Evolutionary conservation across 345 rosid species (phyloP), one percentile per base, ranked within the genome.

Genomic region (Citrus hindsii): DNA sequence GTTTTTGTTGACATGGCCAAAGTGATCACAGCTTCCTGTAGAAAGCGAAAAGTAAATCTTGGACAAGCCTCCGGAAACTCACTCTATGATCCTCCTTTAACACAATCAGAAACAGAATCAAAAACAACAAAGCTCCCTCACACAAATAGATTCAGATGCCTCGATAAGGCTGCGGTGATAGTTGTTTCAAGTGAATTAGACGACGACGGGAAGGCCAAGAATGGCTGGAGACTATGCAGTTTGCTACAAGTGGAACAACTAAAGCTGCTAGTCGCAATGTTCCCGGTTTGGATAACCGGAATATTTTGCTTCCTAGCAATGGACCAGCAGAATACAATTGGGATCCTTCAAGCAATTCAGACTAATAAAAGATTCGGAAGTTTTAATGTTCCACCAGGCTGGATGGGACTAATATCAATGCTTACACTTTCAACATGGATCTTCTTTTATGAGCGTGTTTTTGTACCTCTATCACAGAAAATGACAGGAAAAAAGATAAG

Each of bases 371-470:
- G 9, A 0, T 2, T 89, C 2, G 84, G 82, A 25, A 18, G 74
- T 30, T 89, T 92, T 78, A 38, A 77, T 27, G 27, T 92, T 42
- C 98, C 97, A 3, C 92, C 94, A 22, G 89, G 87, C 28, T 92
- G 97, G 98, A 85, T 90, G 88, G 83, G 87, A 24, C 89, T 93
- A 2, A 64, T 76, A 46, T 81, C 92, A 0, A 90, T 94, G 95
- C 77, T 94, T 19, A 76, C 87, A 32, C 93, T 94, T 14, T 88
- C 98, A 0, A 16, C 73, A 69, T 91, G 95, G 95, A 90, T 94
- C 69, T 76, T 87, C 77, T 27, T 86, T 21, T 94, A 94, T 51
- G 95, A 94, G 71, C 75, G 79, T 2, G 53, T 88, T 64, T 74
- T 60, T 85, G 55, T 89, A 53, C 90, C 90, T 16, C 74, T 42